Evolutionary conservation across 1,139 yeast species (phyloP), one percentile per base, ranked within the genome.

Genomic region (Saccharomyces hybrid): DNA sequence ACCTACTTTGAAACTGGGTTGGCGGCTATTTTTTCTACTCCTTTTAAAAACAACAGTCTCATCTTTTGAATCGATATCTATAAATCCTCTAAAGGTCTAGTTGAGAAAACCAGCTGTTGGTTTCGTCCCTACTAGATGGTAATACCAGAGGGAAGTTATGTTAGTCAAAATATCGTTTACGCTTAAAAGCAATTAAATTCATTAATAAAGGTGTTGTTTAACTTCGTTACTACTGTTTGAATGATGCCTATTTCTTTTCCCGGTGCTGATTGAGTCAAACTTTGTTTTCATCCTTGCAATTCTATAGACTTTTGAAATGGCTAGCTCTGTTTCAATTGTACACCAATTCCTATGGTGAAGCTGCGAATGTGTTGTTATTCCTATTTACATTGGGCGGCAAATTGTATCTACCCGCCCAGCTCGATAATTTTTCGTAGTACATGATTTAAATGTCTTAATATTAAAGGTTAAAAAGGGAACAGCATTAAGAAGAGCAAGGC

Each of bases 1-100:
- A 3, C 60, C 60, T 1, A 64, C 57, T 23, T 57, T 62, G 42
- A 64, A 63, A 32, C 54, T 50, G 55, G 59, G 54, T 56, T 56
- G 57, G 58, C 57, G 55, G 51, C 42, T 48, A 38, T 41, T 46
- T 31, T 47, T 51, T 16, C 46, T 51, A 14, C 42, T 14, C 42
- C 42, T 34, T 34, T 34, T 34, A 1, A 16, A 34, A 8, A n/a
- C n/a, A 16, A 2, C 42, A 1, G 42, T 1, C 19, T 34, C 23
- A 1, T 14, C 42, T 1, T 1, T 11, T 7, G 11, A 14, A 14
- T 34, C 42, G 42, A 34, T 34, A 34, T 34, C 42, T 34, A 14
- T 14, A 14, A 14, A 1, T 34, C 23, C 42, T 34, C 42, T 16
- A 14, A 34, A 14, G 19, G 8, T 2, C 42, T 14, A 34, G 42